Evolutionary conservation across 805 yeast genomes (phyloP), one percentile per base, ranked within the genome.

Genomic region (Wickerhamiella azyma): DNA sequence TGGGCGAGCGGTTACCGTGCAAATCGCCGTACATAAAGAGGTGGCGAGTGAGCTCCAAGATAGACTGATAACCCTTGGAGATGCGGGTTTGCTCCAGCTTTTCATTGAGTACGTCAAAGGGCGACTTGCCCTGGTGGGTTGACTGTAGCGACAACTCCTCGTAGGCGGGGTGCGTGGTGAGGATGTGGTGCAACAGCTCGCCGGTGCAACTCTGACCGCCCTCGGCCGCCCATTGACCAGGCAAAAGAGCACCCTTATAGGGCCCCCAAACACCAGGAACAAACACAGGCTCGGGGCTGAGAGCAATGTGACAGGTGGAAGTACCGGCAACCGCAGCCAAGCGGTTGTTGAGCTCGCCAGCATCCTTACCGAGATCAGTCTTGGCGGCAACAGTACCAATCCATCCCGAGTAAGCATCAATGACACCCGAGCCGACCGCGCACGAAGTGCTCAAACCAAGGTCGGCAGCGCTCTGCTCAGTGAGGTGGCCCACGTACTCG

Each of bases 121-220:
- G 77, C 37, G 89, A 81, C 29, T 78, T 66, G 45, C 76, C 76
- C 19, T 43, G 40, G 17, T 78, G 75, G 52, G 76, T 83, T 0
- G 95, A 77, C 30, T 75, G 65, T 49, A 71, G 73, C 11, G 76
- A 73, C 45, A 89, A 71, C 58, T 84, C 85, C 2, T 76, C 67
- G 54, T 78, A 77, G 0, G 97, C 94, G 0, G 96, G 96, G 60
- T 92, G 97, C 9, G 84, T 80, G 10, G 84, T 71, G 50, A 92
- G 64, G 13, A 89, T 89, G 62, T 85, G 94, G 2, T 92, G 89
- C 52, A 92, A 71, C 35, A 92, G 72, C 26, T 94, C 96, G 55
- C 98, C 98, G 2, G 98, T 92, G 60, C 95, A 83, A 13, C 94
- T 81, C 64, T 92, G 98, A n/a, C 98, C 98, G 59, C 98, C 98